Evolutionary conservation across 805 yeast species (phyloP).

Genomic region (Candida suzukii): DNA sequence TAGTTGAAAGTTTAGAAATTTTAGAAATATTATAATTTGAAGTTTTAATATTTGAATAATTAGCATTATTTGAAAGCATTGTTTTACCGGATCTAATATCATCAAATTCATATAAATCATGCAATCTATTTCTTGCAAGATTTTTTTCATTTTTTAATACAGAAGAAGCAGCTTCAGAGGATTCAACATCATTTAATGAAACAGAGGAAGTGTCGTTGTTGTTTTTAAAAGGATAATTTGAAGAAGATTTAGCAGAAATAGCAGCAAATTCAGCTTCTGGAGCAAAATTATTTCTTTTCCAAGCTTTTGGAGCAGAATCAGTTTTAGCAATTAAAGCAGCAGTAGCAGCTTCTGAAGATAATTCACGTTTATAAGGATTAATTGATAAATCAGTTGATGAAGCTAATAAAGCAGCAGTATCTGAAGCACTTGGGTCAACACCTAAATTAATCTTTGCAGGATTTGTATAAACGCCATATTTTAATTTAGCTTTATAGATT

Average conservation of each 20-base stretch:
- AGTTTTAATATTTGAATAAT: conserved; percentile 14
- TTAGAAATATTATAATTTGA: conserved; percentile 23
- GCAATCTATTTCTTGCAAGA: conserved; percentile 31
- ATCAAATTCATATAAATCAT: conserved; percentile 36
- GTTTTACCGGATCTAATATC: conserved; percentile 33
- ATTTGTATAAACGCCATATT: conserved; percentile 54
- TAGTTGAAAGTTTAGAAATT: conserved; percentile 22
- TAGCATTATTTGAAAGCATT: conserved; percentile 18
- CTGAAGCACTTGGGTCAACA: conserved; percentile 62
- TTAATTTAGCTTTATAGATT: conserved; percentile 63
- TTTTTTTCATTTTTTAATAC: conserved; percentile 20
- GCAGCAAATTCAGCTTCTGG: conserved; percentile 43
- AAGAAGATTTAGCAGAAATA: conserved; percentile 26
- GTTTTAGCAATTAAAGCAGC: conserved; percentile 49
- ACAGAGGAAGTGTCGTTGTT: conserved; percentile 4
- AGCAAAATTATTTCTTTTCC: conserved; percentile 39
- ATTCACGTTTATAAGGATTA: conserved; percentile 54
- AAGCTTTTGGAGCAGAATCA: conserved; percentile 39
- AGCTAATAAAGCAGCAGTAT: conserved; percentile 72
- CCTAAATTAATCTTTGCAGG: conserved; percentile 51
- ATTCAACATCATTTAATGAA: conserved; percentile 29
- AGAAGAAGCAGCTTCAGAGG: conserved; percentile 35
- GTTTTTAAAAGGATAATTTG: conserved; percentile 22
- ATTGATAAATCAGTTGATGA: conserved; percentile 58
- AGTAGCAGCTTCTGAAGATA: conserved; percentile 58